Evolutionary conservation across 1,284 basidiomycete species (phyloP), one percentile per base, ranked within the genome.

Genomic region (Austroboletus niveus): DNA sequence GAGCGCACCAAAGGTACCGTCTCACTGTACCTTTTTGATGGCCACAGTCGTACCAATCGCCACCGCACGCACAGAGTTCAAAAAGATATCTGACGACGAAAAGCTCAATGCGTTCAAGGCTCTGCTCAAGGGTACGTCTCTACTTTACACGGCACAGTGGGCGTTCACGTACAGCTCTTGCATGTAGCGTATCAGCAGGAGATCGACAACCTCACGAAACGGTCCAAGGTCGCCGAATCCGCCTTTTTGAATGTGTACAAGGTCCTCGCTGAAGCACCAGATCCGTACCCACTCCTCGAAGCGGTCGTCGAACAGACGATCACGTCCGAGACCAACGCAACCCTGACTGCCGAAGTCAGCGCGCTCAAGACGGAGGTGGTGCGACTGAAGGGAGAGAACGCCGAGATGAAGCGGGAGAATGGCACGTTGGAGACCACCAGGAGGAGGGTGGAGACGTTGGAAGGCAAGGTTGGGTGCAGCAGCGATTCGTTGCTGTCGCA

Each of bases 231-330:
- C 15, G 89, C 94, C 2, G 96, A 98, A 75, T 95, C 90, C 62
- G 91, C 94, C 0, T 97, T 99, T 71, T 76, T 98, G 31, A 91
- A 87, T 60, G 86, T 95, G 12, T 97, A 97, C 78, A 97, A 97
- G 69, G 83, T 95, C 20, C 72, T 99, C 4, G 91, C 92, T 0
- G 93, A 96, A 64, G 94, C 92, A 7, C 94, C 95, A 0, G 96
- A 99, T 70, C 97, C 96, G 15, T 97, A 94, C 66, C 96, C 96
- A 5, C 77, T 98, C 6, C 83, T 99, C 14, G 95, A 99, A 64
- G 90, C 87, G 32, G 93, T 94, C 5, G 88, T 98, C 24, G 90
- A 97, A 64, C 92, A 96, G 75, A 86, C 92, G 8, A 88, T 94
- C 49, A 89, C 91, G 63, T 84, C 92, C 8, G 84, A 66, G 34